A percentile compares a stretch with the other conserved stretches of the same genome.
phyloP scores from a whole-genome alignment of 2,329 filamentous ascomycete genomes.

The Xylariomycetidae sp. region DNA sequence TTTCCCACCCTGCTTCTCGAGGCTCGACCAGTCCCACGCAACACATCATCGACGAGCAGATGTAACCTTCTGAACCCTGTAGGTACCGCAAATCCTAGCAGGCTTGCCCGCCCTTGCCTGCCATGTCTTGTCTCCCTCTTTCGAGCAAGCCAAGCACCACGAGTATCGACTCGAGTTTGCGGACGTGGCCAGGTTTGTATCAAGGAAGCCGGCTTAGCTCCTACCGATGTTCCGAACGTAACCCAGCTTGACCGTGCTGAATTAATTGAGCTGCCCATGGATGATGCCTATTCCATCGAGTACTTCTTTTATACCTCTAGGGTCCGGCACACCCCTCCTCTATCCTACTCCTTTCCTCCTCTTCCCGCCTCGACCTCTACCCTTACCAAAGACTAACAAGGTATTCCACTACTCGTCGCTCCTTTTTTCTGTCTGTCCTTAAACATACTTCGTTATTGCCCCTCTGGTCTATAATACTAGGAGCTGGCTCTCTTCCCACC shows the following conservation, averaged over 20 bases:
- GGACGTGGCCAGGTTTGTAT: conserved; percentile 37
- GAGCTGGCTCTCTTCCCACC: conserved; percentile 52
- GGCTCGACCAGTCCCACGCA: conserved; percentile 24
- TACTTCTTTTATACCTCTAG: conserved; percentile 50
- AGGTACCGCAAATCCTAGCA: conserved; percentile 33
- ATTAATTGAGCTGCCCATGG: conserved; percentile 31
- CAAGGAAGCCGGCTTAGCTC: conserved; percentile 46
- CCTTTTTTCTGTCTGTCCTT: conserved; percentile 37
- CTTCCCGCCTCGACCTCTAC: conserved; percentile 41
- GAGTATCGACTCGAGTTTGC: too few species aligned
- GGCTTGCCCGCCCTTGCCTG: conserved; percentile 23
- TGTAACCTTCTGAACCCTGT: conserved; percentile 34
- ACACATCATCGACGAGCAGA: conserved; percentile 38
- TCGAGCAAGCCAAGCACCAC: conserved; percentile 34
- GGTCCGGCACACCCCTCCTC: conserved; percentile 46
- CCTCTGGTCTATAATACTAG: conserved; percentile 42
- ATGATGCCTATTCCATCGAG: conserved; percentile 36
- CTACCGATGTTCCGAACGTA: conserved; percentile 47
- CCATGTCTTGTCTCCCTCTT: conserved; percentile 27
- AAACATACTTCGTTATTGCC: conserved; percentile 35
- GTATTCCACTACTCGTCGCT: conserved; percentile 42
- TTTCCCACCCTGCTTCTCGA: conserved; percentile 26
- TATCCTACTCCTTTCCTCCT: conserved; percentile 34
- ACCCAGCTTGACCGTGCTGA: conserved; percentile 41
- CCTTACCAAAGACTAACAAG: conserved; percentile 28